Evolutionary conservation across 371 early-diverging fungal genomes (phyloP), one percentile per base, ranked within the genome.

Genomic region (Mucor sp.): DNA sequence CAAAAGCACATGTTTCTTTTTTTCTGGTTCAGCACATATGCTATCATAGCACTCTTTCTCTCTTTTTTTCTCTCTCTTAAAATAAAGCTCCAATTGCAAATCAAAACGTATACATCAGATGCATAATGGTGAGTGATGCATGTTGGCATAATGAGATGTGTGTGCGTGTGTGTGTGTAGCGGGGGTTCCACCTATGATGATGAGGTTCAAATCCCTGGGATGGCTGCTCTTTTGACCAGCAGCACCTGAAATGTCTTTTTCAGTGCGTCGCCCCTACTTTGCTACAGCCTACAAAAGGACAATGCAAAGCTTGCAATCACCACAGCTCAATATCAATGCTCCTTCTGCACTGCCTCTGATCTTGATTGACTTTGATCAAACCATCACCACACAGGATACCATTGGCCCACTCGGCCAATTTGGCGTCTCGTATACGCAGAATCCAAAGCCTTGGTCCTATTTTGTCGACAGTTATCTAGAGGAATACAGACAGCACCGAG

Each of bases 341-440:
- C 4, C 47, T 0, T 4, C 19, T 4, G 48, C 48, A 48, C 11
- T 19, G 19, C 41, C 57, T 25, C 63, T 67, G 17, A 23, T 67
- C 0, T 47, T 82, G 25, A 66, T 80, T n/a, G 83, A 82, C 53
- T 82, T 82, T 59, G 83, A 82, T 60, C 70, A 78, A 60, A 82
- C 83, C 5, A 67, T 82, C 19, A 80, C 83, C 1, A 65, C 28
- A 11, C 58, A 71, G 19, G 83, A 82, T 39, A 82, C 83, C 0
- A 80, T 78, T 30, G 68, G 65, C 7, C 25, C 74, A 21, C 65
- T 82, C 6, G 83, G 74, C 2, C 66, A 78, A 21, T 70, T 70
- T 58, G 80, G 69, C 7, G 48, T 74, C 5, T 53, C 67, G 14
- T 39, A 65, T 0, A 53, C 58, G 0, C 62, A 60, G 4, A 44